Base-by-base conservation (phyloP, 352 stramenopile species). In the Pseudoperonospora humuli region DNA sequence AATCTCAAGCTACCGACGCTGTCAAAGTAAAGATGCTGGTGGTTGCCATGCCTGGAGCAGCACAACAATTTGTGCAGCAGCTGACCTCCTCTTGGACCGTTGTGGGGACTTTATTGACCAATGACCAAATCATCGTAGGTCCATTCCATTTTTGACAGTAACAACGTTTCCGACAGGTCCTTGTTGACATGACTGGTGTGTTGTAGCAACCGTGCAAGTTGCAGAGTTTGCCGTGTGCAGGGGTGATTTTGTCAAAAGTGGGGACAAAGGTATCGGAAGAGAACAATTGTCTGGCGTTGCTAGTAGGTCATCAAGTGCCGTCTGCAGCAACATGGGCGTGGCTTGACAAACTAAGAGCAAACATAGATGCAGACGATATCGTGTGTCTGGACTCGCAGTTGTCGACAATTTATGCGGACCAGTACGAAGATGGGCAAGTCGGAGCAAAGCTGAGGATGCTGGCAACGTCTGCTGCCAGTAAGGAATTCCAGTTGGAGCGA, bases 361-460 rank as follows among this genome's bases (percentile, higher is more conserved):
- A 74, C 44, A 44, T 87, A 6, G 33, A 62, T 23, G 62, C 72
- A 2, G 7, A 64, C 2, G 64, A 84, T 15, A 60, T 70, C 2
- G 42, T 87, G 54, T 77, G 72, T 40, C 53, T 87, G 14, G 70
- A 84, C 50, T 67, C 75, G 42, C 70, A 84, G 48, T 23, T 82
- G 20, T 68, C 67, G 10, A 63, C 65, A 3, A 66, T 84, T 24
- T 84, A 82, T 44, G 65, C 68, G 25, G 66, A 72, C 33, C 38
- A 55, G 10, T 65, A 54, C 36, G 38, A 37, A 6, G 39, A 44
- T 3, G 56, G 28, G 10, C 60, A 73, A 18, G 18, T 21, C 6
- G 61, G 53, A 23, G 58, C 70, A 14, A 57, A 76, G 40, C 56
- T 84, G 7, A 64, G 70, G 11, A 57, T 64, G 60, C 43, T 86